Base-by-base conservation (phyloP, 768 basidiomycete genomes). In the Galerina sulciceps region DNA sequence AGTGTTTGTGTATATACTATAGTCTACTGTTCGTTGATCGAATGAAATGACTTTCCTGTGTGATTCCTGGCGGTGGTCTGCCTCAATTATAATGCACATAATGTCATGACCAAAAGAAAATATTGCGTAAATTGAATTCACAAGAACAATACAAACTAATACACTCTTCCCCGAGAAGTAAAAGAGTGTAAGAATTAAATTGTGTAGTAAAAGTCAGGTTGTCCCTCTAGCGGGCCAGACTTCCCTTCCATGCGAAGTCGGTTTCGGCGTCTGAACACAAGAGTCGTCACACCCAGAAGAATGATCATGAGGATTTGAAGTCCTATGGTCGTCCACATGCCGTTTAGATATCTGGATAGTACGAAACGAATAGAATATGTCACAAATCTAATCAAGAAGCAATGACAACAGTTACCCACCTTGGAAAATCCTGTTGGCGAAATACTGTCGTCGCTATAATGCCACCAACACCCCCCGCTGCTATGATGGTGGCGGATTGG, bases 371-470 rank as follows among this genome's bases (percentile, higher is more conserved):
- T 31, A 8, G 8, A 31, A n/a, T 35, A 26, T 15, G 31, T n/a
- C 45, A 5, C 18, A 35, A 4, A 17, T 4, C 26, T 31, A 10
- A 35, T 20, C 14, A 9, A 34, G 14, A 37, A n/a, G 23, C 13
- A 36, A 35, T 2, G 17, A 22, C 10, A 23, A 4, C 35, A 6
- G 17, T 23, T 14, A 26, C 47, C 17, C 36, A 63, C 62, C 58
- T 58, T 22, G 64, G 76, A 51, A 69, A 72, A 48, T 79, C 76
- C 47, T 75, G 41, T 53, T 77, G 69, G 9, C 75, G 73, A 60
- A 71, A 78, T 57, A 76, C 75, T 15, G 71, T 74, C 1, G 76
- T 76, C 10, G 76, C 76, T 40, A 79, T 70, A 52, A 79, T 74
- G 17, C 77, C 77, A 23, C 76, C 76, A 37, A 79, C 65, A 18